A percentile compares a stretch with the other conserved stretches of the same genome.
These are phyloP conservation scores for Trametes hirsuta DNA, from an alignment of 1,284 basidiomycete species.

Conservation along the genomic window DNA sequence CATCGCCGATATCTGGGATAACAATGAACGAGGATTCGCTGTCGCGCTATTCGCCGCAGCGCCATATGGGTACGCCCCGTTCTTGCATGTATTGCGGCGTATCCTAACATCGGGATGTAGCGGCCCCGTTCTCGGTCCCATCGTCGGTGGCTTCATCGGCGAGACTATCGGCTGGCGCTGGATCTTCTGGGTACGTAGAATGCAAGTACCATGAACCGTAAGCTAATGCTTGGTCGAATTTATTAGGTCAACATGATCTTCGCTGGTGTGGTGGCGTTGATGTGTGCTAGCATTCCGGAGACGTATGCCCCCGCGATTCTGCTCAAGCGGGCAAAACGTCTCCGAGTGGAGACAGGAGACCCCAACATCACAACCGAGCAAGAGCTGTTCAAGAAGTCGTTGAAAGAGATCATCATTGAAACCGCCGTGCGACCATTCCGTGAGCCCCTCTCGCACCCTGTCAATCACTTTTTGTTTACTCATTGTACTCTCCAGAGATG, in stretches of 20 bases:
- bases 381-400: slow-evolving; percentile 62
- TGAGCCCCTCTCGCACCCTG: slow-evolving; percentile 2
- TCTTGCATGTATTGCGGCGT: neutral
- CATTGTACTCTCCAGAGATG: slow-evolving; percentile 44
- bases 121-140: slow-evolving; percentile 66
- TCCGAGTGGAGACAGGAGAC: slow-evolving; percentile 46
- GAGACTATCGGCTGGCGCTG: slow-evolving; percentile 48
- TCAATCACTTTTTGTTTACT: too few species aligned
- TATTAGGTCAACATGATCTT: slow-evolving; percentile 52
- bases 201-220: too few species aligned
- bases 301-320: slow-evolving; percentile 62
- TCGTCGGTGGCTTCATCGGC: slow-evolving; percentile 55
- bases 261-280: slow-evolving; percentile 48
- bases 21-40: slow-evolving; percentile 58
- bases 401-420: slow-evolving; percentile 49
- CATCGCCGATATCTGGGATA: slow-evolving; percentile 69
- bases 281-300: slow-evolving; percentile 50
- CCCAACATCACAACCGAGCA: slow-evolving; percentile 59
- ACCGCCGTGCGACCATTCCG: slow-evolving; percentile 48
- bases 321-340: slow-evolving; percentile 29
- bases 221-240: neutral
- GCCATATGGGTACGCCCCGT: slow-evolving; percentile 45
- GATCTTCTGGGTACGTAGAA: slow-evolving; percentile 38
- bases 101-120: slow-evolving; percentile 20
- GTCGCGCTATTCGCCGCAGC: slow-evolving; percentile 64